Percentiles rank a stretch among this genome's conserved stretches.
Conservation (phyloP, 2,329 filamentous ascomycete genomes). For the Ophiocordyceps sinensis region DNA sequence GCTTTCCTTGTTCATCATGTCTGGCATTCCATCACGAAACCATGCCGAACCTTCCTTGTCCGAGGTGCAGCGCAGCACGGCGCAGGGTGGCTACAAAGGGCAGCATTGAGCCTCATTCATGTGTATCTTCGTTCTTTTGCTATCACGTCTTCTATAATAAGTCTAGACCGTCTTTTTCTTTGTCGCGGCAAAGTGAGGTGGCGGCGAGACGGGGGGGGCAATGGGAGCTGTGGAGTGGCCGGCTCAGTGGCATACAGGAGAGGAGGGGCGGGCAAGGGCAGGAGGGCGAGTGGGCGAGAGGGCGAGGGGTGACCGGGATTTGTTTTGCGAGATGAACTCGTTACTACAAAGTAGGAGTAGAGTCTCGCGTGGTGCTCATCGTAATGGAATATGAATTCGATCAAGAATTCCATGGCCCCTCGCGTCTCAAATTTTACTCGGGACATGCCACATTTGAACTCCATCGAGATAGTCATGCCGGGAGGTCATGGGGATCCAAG, state of each 20-base stretch:
- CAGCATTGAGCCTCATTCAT: conserved; percentile 23
- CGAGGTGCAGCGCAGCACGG: conserved; percentile 24
- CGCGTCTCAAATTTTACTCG: no score
- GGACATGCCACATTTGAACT: no score
- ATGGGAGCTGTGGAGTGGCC: no score
- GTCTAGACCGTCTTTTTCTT: conserved; percentile 4
- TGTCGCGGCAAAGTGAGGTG: conserved; percentile 1
- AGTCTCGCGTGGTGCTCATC: conserved; percentile 12
- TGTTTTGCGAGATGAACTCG: no score
- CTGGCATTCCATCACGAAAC: conserved; percentile 20
- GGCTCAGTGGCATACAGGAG: no score
- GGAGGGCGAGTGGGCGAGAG: background rate
- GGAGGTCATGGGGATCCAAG: background rate
- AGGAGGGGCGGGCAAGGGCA: no score
- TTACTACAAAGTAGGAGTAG: no score
- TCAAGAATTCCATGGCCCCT: no score
- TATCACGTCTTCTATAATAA: conserved; percentile 9
- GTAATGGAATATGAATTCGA: conserved; percentile 20
- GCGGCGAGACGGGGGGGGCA: background rate
- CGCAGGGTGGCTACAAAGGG: conserved; percentile 22
- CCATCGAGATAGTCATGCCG: no score
- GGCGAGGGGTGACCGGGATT: background rate
- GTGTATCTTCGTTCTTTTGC: conserved; percentile 11
- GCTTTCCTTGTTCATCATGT: conserved; percentile 11
- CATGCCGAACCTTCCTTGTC: conserved; percentile 15